Percentiles rank a stretch among this genome's conserved stretches.
Evolutionary conservation across 768 basidiomycete genomes (phyloP).

Genomic region (Agrocybe pediades): DNA sequence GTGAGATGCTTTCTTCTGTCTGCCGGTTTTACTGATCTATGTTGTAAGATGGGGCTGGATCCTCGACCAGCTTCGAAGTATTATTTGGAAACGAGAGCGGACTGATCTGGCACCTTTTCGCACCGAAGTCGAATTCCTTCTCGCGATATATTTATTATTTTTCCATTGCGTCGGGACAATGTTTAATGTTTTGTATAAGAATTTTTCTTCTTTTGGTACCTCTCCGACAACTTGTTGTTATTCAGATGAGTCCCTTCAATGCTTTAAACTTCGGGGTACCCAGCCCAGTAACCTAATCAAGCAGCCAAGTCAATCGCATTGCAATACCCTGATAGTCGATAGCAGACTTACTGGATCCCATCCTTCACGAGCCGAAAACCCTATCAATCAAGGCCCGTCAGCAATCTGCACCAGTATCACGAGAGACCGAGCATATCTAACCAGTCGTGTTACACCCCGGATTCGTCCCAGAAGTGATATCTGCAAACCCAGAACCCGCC

Average conservation of each 20-base stretch:
- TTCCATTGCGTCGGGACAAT: too few species aligned
- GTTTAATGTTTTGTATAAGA: too few species aligned
- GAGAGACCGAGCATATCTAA: background rate
- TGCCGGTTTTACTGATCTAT: background rate
- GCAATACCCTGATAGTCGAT: background rate
- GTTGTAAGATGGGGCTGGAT: background rate
- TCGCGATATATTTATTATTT: too few species aligned
- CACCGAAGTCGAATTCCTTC: too few species aligned
- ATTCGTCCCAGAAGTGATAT: constrained; percentile 32
- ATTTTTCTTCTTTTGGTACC: too few species aligned
- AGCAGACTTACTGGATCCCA: constrained; percentile 36
- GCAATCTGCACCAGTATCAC: background rate
- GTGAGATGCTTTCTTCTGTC: background rate
- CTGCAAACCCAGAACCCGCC: constrained; percentile 37
- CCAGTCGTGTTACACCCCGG: constrained; percentile 29
- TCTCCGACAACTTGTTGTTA: too few species aligned
- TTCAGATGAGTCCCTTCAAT: constrained; percentile 14
- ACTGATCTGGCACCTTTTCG: too few species aligned
- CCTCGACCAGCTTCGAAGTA: constrained; percentile 3
- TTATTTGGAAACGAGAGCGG: background rate
- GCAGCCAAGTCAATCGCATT: background rate
- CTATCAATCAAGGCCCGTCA: background rate
- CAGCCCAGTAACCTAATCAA: constrained; percentile 28
- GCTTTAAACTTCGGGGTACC: constrained; percentile 36
- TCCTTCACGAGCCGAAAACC: constrained; percentile 32